phyloP scores from a whole-genome alignment of 2,329 filamentous ascomycete genomes.

The Paracamarosporium sp. region DNA sequence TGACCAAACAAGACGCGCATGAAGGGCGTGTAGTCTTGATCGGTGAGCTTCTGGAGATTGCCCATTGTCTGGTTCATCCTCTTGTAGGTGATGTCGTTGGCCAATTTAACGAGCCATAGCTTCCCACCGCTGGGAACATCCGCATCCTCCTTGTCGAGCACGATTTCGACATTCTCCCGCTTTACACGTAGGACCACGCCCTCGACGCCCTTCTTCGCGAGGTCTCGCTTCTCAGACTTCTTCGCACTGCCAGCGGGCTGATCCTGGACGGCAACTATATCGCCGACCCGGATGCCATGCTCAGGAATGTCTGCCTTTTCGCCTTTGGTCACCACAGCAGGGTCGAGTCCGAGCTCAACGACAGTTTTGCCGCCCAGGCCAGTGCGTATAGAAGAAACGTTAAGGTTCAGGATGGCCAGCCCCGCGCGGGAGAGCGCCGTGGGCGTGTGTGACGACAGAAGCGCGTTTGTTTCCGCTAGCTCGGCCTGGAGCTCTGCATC shows the following conservation, averaged over 20 bases:
- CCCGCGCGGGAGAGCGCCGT: conserved; percentile 75
- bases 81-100: conserved; percentile 71
- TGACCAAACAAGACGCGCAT: conserved; percentile 68
- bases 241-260: conserved; percentile 74
- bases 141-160: conserved; percentile 70
- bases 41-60: conserved; percentile 61
- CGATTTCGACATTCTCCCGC: conserved; percentile 67
- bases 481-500: conserved; percentile 75
- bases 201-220: conserved; percentile 71
- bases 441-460: conserved; percentile 73
- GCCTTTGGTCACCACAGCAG: conserved; percentile 63
- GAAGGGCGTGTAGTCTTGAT: conserved; percentile 63
- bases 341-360: conserved; percentile 77
- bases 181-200: conserved; percentile 74
- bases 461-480: conserved; percentile 70
- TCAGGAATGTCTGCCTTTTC: conserved; percentile 67
- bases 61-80: conserved; percentile 71
- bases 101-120: conserved; percentile 70
- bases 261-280: conserved; percentile 78
- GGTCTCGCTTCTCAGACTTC: conserved; percentile 74
- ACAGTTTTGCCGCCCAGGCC: conserved; percentile 92
- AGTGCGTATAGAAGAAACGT: conserved; percentile 77
- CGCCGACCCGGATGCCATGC: conserved; percentile 77
- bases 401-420: conserved; percentile 79
- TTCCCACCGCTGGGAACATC: conserved; percentile 61